Base-by-base conservation (phyloP, 2,329 filamentous ascomycete genomes). In the Neonectria coccinea region DNA sequence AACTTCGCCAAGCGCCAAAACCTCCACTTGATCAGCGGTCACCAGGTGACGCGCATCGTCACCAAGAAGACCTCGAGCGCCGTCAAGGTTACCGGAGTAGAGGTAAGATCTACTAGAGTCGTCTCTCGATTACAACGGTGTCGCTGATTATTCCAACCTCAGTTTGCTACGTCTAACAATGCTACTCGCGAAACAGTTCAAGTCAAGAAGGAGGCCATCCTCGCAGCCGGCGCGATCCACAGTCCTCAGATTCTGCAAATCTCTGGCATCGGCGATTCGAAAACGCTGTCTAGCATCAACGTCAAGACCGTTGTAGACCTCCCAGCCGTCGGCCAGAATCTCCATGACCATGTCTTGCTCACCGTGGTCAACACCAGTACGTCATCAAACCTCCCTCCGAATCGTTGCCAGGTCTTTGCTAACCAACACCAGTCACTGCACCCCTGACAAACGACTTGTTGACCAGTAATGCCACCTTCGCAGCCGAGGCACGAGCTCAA, bases 321-420 rank as follows among this genome's bases (percentile, higher is more conserved):
- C 0, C 82, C 84, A 0, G 83, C 80, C 0, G 85, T 87, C 1
- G 85, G 85, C 3, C 74, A 81, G 50, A 83, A 83, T 65, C 77
- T 83, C 20, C 79, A 82, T 33, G 82, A 84, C 51, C 81, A 83
- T 8, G 59, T 68, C 4, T 4, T 69, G 0, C 54, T 72, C 5
- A 16, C 52, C 1, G 31, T 72, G 0, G 36, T 57, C 4, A 60
- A 41, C 39, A 51, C 52, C 7, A 31, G 70, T 66, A 36, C 36
- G 69, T 65, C 5, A 11, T 7, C 5, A 2, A 25, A 14, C 11
- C 7, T 22, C 7, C n/a, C 1, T 14, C 5, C 47, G 5, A 18
- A 18, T 10, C 4, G 6, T 6, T 31, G 4, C 16, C 10, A 9
- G 25, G 2, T 31, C n/a, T 16, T 18, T 31, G 11, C 48, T 51